phyloP scores from a whole-genome alignment of 2,329 filamentous ascomycete genomes.

The Scortechinia acanthostroma region DNA sequence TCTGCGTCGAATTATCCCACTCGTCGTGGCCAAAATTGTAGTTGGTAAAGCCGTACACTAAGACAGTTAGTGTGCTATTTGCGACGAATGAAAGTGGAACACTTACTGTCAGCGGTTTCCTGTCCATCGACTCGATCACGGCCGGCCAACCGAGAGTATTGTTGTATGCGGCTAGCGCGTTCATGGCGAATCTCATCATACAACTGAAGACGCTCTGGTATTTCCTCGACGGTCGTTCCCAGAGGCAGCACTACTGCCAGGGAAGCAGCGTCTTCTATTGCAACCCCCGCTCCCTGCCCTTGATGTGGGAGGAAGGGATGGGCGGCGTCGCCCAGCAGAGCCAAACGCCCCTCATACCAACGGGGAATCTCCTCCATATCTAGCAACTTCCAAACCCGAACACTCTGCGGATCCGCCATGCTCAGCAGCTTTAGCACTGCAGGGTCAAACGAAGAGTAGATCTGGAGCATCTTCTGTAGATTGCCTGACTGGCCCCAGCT shows the following conservation, averaged over 20 bases:
- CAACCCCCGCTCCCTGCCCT: constrained; percentile 53
- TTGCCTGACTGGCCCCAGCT: constrained; percentile 24
- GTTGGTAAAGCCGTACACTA: constrained; percentile 28
- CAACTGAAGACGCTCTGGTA: constrained; percentile 45
- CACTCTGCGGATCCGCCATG: constrained; percentile 30
- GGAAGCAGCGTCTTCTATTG: constrained; percentile 61
- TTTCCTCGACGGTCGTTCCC: constrained; percentile 30
- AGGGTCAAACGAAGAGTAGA: constrained; percentile 31
- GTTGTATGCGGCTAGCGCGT: constrained; percentile 47
- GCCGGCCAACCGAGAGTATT: neutral
- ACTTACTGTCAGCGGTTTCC: neutral
- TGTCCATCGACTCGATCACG: neutral
- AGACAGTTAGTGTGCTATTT: no score
- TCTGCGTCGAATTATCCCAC: constrained; percentile 40
- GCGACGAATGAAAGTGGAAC: no score
- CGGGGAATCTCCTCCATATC: constrained; percentile 52
- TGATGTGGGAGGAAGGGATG: constrained; percentile 63
- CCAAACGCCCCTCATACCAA: constrained; percentile 45
- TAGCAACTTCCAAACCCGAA: constrained; percentile 50
- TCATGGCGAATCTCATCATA: constrained; percentile 51
- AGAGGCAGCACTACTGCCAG: constrained; percentile 44
- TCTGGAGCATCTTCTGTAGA: no score
- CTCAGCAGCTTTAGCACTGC: constrained; percentile 25
- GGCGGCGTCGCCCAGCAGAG: constrained; percentile 58
- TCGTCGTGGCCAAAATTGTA: constrained; percentile 54